Conservation (phyloP, 78 protist genomes). For the Blattamonas nauphoetae region DNA sequence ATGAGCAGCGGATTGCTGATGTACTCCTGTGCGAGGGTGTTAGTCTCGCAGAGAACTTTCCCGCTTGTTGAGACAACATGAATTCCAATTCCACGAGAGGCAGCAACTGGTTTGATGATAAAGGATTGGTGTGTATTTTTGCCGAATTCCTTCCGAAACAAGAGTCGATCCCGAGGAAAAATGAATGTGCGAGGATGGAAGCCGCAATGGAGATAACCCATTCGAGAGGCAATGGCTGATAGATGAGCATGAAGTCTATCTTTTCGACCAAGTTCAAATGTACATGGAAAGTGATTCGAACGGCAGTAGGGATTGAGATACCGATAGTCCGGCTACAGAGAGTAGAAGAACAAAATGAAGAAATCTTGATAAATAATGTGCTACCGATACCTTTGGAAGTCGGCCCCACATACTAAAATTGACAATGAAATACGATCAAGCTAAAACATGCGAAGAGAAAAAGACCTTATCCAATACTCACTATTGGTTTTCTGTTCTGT, state of each 20-base stretch:
- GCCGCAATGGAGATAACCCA: not conserved
- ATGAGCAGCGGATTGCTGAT: constrained; percentile 54
- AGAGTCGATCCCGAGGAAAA: not conserved
- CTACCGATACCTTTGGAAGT: not conserved
- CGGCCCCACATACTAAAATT: not conserved
- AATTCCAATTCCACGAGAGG: not conserved
- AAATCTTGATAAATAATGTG: no score
- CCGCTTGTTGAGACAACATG: not conserved
- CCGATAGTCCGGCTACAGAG: not conserved
- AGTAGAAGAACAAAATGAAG: not conserved
- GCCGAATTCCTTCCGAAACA: not conserved
- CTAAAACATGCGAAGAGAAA: not conserved
- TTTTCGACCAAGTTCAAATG: not conserved
- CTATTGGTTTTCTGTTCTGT: not conserved
- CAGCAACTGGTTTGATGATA: constrained; percentile 4
- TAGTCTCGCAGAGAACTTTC: not conserved
- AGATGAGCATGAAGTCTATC: not conserved
- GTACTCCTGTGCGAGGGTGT: constrained; percentile 32
- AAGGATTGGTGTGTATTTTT: not conserved
- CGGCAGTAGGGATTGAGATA: not conserved
- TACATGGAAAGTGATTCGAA: not conserved
- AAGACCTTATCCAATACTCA: not conserved
- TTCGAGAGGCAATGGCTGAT: not conserved
- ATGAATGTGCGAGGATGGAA: not conserved
- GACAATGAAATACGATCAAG: not conserved